Base-by-base conservation (phyloP, 1,284 basidiomycete genomes). In the Ustilago tritici region DNA sequence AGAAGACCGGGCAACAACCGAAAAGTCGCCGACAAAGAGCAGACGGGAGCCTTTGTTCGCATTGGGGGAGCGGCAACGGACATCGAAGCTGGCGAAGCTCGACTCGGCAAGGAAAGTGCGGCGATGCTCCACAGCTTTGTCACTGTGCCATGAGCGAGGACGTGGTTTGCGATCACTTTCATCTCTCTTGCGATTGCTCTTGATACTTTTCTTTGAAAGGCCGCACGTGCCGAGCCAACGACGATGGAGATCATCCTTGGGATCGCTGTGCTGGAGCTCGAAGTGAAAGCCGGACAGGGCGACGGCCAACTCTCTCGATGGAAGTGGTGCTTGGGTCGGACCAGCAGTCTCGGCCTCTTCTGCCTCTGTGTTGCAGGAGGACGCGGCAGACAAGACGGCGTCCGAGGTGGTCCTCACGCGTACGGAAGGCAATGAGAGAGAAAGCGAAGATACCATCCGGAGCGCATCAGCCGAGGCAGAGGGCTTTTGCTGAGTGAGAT, bases 221-320 rank as follows among this genome's bases (percentile, higher is more conserved):
- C 84, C 83, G 65, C 83, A 85, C 0, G 82, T 78, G 36, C 84
- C 84, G 3, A 85, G 70, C 82, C 82, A 85, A 15, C 69, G 68
- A 59, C 80, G 82, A 65, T 85, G 84, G 19, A 71, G 65, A 14
- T 50, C 56, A 38, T 84, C 74, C 8, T n/a, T 32, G 0, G 76
- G 71, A 36, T 78, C 60, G 69, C 84, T 85, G 32, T 72, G 66
- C 12, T 54, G 62, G 23, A 84, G 59, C 35, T 77, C 65, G n/a
- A 84, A 67, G 61, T 69, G 53, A 41, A 85, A 60, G 54, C 70
- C 74, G 2, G 73, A 50, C 2, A 80, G 36, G 4, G 68, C 38
- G 2, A 71, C 35, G 8, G 55, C 57, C n/a, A 78, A 12, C 17
- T 70, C 61, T 35, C 78, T 53, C 2, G 59, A 60, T 2, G 70